A percentile compares a stretch with the other conserved stretches of the same genome.
Conservation (phyloP, 2,329 filamentous ascomycete species). For the Ilyonectria mors-panacis region DNA sequence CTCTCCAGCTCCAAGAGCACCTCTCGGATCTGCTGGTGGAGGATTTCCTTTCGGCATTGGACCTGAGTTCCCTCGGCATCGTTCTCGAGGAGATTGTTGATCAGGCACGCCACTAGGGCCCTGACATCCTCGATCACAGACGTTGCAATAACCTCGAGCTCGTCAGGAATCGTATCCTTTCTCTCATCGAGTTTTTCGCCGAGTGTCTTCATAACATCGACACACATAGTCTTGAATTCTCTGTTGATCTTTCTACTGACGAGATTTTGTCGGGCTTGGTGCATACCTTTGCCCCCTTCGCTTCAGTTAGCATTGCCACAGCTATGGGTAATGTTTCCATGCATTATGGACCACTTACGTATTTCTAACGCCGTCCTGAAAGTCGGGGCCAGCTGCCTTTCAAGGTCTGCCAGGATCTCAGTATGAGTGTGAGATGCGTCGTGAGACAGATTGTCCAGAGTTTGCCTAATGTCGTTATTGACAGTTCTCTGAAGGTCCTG, state of each 20-base stretch:
- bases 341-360: background rate
- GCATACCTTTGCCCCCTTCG: background rate
- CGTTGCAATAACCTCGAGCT: background rate
- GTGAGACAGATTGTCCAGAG: background rate
- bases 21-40: slow-evolving; percentile 7
- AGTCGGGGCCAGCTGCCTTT: background rate
- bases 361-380: background rate
- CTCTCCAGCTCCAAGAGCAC: slow-evolving; percentile 11
- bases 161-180: background rate
- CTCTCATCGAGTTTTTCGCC: background rate
- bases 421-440: slow-evolving; percentile 1
- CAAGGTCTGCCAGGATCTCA: background rate
- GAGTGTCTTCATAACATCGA: background rate
- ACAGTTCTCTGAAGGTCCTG: background rate
- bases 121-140: background rate
- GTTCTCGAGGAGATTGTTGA: slow-evolving; percentile 25
- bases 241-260: background rate
- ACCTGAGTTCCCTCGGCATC: background rate
- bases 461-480: background rate
- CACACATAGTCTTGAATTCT: background rate
- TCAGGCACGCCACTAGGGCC: background rate
- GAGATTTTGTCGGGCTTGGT: background rate
- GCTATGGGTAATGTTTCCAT: too few species aligned
- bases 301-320: background rate
- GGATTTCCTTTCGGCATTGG: background rate